These are phyloP conservation scores for Drechslerella dactyloides DNA, from an alignment of 2,329 filamentous ascomycete species.

Conservation along the genomic window DNA sequence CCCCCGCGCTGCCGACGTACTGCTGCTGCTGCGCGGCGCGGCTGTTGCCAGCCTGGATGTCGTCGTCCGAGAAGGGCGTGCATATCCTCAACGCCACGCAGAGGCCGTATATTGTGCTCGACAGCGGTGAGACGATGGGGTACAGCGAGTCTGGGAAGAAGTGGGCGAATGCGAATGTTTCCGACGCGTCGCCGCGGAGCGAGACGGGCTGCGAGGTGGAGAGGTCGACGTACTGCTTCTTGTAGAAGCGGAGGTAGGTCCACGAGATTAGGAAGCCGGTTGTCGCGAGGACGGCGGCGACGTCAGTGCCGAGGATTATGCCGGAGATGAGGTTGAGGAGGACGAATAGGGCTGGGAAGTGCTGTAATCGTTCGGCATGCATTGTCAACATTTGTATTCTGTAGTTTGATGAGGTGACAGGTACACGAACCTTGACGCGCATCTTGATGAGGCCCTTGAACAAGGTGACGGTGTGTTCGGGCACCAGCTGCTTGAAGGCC, in stretches of 20 bases:
- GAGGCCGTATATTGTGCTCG: conserved; percentile 74
- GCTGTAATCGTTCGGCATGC: conserved; percentile 59
- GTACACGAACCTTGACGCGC: conserved; percentile 73
- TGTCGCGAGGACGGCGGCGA: conserved; percentile 77
- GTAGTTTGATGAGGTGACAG: conserved; percentile 53
- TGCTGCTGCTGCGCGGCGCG: conserved; percentile 67
- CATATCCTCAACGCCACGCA: conserved; percentile 79
- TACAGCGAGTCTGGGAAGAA: conserved; percentile 90
- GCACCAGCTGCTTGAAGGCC: conserved; percentile 95
- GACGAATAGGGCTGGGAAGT: conserved; percentile 77
- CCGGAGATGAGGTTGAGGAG: conserved; percentile 73
- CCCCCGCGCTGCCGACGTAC: conserved; percentile 59
- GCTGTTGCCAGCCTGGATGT: conserved; percentile 75
- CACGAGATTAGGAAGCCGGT: conserved; percentile 86
- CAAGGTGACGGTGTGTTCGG: conserved; percentile 93
- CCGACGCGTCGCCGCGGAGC: conserved; percentile 87
- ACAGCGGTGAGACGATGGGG: conserved; percentile 74
- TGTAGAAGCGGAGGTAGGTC: conserved; percentile 97
- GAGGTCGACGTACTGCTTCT: conserved; percentile 73
- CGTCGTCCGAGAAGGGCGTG: conserved; percentile 81
- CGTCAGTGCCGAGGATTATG: conserved; percentile 71
- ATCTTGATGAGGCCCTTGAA: conserved; percentile 87
- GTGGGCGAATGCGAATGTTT: conserved; percentile 93
- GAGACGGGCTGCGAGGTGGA: conserved; percentile 67
- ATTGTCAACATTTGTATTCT: too few relatives aligned